Conservation (phyloP, 495 filamentous ascomycete genomes). For the Xylaria sp. region DNA sequence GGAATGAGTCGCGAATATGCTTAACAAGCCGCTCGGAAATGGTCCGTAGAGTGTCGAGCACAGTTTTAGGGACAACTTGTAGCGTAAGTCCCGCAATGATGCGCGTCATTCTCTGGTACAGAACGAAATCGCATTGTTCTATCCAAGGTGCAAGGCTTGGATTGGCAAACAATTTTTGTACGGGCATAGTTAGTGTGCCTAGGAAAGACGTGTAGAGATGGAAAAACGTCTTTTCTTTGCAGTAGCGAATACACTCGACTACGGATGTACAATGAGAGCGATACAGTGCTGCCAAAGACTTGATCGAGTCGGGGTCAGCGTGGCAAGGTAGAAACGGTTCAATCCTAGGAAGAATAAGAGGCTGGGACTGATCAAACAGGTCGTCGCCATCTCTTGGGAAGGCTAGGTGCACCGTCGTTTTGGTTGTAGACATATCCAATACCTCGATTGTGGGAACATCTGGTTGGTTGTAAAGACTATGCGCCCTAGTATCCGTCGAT, state of each 20-base stretch:
- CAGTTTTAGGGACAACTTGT: slow-evolving; percentile 84
- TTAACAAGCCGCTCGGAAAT: slow-evolving; percentile 80
- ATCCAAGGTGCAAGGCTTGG: slow-evolving; percentile 89
- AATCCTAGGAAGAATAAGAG: slow-evolving; percentile 79
- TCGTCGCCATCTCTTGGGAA: slow-evolving; percentile 65
- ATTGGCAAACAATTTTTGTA: slow-evolving; percentile 90
- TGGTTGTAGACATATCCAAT: slow-evolving; percentile 53
- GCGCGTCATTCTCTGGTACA: slow-evolving; percentile 95
- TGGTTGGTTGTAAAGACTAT: slow-evolving; percentile 61
- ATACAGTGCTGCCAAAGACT: slow-evolving; percentile 83
- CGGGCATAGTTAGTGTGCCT: slow-evolving; percentile 92
- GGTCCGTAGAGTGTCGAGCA: slow-evolving; percentile 80
- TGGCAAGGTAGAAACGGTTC: slow-evolving; percentile 73
- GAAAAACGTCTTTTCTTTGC: slow-evolving; percentile 93
- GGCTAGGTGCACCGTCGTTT: slow-evolving; percentile 70
- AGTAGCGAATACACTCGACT: slow-evolving; percentile 92
- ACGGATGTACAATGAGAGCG: slow-evolving; percentile 93
- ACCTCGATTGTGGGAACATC: slow-evolving; percentile 52
- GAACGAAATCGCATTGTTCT: slow-evolving; percentile 88
- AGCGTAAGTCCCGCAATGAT: slow-evolving; percentile 84
- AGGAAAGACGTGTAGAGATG: slow-evolving; percentile 95
- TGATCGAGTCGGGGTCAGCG: slow-evolving; percentile 83
- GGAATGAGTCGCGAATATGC: slow-evolving; percentile 82
- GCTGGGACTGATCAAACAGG: slow-evolving; percentile 63
- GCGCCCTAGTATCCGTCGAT: slow-evolving; percentile 32